A percentile compares a stretch with the other conserved stretches of the same genome.
These are phyloP conservation scores for Acacia confusa DNA, from an alignment of 306 rosid genomes.

Conservation along the genomic window DNA sequence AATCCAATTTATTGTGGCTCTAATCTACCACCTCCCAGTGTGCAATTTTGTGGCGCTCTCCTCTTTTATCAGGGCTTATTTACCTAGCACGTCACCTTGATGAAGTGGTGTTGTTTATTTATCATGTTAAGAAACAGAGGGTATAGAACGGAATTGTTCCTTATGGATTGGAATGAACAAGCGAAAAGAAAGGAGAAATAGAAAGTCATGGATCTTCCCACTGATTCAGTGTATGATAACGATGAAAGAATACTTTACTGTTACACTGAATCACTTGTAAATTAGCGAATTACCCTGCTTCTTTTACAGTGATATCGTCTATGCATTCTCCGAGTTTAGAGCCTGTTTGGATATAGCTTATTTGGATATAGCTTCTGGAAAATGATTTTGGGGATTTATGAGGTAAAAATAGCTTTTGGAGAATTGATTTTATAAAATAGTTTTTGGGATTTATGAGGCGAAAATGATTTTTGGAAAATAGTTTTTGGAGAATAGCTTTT, in stretches of 20 bases:
- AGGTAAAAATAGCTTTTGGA: too few relatives aligned
- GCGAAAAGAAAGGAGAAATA: neutral
- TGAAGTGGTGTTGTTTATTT: neutral
- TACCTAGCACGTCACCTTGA: neutral
- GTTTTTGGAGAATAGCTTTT: too few relatives aligned
- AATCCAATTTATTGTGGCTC: slow-evolving; percentile 55
- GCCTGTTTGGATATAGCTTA: too few relatives aligned
- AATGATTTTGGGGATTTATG: too few relatives aligned
- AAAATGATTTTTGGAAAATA: too few relatives aligned
- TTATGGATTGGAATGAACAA: neutral
- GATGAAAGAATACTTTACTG: neutral
- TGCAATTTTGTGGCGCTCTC: slow-evolving; percentile 26
- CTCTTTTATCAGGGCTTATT: neutral
- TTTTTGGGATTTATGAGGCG: too few relatives aligned
- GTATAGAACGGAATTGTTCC: neutral
- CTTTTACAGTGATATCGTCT: neutral
- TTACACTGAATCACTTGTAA: neutral
- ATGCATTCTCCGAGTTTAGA: neutral
- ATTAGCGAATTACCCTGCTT: neutral
- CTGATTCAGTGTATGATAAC: neutral
- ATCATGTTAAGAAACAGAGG: neutral
- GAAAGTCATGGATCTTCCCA: neutral
- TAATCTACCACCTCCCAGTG: slow-evolving; percentile 15
- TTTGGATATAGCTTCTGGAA: too few relatives aligned
- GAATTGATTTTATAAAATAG: too few relatives aligned